Percentiles rank a stretch among this genome's conserved stretches.
Evolutionary conservation across 768 basidiomycete genomes (phyloP).

Genomic region (Termitomyces sp.): DNA sequence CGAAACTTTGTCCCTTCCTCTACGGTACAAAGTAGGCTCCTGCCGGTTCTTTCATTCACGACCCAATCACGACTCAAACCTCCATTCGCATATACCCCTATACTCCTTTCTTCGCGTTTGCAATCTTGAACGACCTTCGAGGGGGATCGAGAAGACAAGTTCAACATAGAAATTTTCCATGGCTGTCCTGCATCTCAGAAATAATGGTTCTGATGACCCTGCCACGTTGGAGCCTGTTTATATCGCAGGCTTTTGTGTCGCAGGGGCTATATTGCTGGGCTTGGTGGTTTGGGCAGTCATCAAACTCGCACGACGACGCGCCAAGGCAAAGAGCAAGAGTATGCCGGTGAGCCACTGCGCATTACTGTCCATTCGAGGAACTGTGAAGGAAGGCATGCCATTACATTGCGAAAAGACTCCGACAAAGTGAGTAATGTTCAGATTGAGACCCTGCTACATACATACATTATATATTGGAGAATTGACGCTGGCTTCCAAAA

Average conservation of each 20-base stretch:
- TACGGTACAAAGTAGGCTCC: not conserved
- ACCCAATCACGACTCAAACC: not conserved
- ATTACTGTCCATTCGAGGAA: constrained; percentile 47
- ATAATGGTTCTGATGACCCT: constrained; percentile 5
- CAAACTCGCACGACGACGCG: constrained; percentile 37
- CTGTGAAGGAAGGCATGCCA: constrained; percentile 31
- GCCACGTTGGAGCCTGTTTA: constrained; percentile 28
- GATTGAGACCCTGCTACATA: not conserved
- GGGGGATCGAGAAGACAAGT: not conserved
- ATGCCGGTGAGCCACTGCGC: constrained; percentile 34
- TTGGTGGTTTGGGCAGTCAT: constrained; percentile 41
- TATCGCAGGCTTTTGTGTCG: constrained; percentile 51
- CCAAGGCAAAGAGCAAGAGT: constrained; percentile 31
- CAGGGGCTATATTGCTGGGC: constrained; percentile 34
- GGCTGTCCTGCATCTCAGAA: constrained; percentile 18
- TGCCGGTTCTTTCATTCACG: not conserved
- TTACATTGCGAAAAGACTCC: not conserved
- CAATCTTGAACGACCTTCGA: not conserved
- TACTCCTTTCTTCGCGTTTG: not conserved
- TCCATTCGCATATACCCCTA: constrained; percentile 6
- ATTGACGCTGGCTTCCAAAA: not conserved
- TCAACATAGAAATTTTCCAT: not conserved
- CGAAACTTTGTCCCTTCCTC: not conserved
- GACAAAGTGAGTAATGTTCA: not conserved
- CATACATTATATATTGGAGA: not conserved